Evolutionary conservation across 2,329 filamentous ascomycete species (phyloP).

Genomic region (Claviceps capensis): DNA sequence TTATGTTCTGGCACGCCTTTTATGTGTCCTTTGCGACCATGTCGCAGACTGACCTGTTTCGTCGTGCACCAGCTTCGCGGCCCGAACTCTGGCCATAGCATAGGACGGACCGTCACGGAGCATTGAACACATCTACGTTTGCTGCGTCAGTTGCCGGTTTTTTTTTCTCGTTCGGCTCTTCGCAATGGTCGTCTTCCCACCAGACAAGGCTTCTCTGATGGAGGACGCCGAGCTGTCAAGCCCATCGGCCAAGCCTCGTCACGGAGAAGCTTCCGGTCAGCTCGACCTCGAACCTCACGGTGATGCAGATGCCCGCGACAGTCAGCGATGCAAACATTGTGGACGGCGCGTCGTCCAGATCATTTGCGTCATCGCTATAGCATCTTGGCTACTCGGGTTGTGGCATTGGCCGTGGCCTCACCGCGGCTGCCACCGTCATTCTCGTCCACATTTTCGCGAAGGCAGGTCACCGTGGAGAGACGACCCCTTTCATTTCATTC

Average conservation of each 20-base stretch:
- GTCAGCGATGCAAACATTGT: background rate
- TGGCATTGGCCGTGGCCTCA: slow-evolving; percentile 4
- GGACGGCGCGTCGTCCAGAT: background rate
- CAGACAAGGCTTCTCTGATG: background rate
- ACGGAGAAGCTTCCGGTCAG: background rate
- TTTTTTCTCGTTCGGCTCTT: too few species aligned
- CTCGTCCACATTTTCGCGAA: slow-evolving; percentile 3
- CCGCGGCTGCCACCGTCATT: slow-evolving; percentile 4
- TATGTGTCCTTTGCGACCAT: too few species aligned
- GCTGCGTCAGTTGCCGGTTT: too few species aligned
- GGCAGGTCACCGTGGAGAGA: slow-evolving; percentile 22
- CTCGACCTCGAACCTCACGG: too few species aligned
- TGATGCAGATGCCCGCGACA: background rate
- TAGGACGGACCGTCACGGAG: too few species aligned
- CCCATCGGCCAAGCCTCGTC: background rate
- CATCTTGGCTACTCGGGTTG: background rate
- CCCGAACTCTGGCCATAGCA: background rate
- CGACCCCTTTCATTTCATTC: slow-evolving; percentile 34
- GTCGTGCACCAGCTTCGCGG: background rate
- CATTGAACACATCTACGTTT: too few species aligned
- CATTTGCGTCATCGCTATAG: slow-evolving; percentile 1
- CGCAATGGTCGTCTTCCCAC: background rate
- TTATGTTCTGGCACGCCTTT: too few species aligned
- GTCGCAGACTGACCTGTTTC: too few species aligned
- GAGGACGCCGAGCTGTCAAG: background rate